These are phyloP conservation scores for Furcasterigmium sp. DNA, from an alignment of 2,329 filamentous ascomycete species.

Conservation along the genomic window DNA sequence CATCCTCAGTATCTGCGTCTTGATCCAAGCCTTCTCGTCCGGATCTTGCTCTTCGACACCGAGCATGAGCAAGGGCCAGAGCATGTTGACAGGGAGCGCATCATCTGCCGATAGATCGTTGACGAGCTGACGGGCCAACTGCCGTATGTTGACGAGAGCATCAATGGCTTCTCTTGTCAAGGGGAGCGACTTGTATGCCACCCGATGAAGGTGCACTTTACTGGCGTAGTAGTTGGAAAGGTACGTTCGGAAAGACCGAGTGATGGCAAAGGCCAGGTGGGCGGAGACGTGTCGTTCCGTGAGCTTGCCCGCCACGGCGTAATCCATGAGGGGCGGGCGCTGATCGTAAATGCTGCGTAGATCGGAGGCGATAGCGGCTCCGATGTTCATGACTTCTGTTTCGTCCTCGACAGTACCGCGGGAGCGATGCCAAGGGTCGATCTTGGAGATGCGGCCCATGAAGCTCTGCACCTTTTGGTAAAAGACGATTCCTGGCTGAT, in stretches of 20 bases:
- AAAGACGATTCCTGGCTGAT: constrained; percentile 50
- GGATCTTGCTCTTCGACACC: constrained; percentile 48
- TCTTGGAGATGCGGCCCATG: constrained; percentile 50
- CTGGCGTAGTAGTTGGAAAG: constrained; percentile 52
- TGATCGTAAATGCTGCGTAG: constrained; percentile 43
- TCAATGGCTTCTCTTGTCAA: constrained; percentile 42
- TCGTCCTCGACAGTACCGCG: constrained; percentile 53
- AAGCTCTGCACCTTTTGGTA: constrained; percentile 54
- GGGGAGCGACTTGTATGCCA: constrained; percentile 49
- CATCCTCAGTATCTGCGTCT: constrained; percentile 41
- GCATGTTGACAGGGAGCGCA: constrained; percentile 47
- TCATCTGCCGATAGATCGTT: constrained; percentile 33
- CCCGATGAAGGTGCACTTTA: constrained; percentile 50
- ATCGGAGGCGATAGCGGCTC: constrained; percentile 43
- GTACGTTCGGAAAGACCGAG: constrained; percentile 48
- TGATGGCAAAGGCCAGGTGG: constrained; percentile 43
- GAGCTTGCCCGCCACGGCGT: constrained; percentile 46
- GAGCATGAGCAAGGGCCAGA: constrained; percentile 53
- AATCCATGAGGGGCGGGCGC: constrained; percentile 49
- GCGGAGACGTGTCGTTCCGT: constrained; percentile 41
- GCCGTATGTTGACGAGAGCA: constrained; percentile 43
- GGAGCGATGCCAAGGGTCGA: constrained; percentile 50
- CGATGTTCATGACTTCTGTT: constrained; percentile 52
- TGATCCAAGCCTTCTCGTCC: constrained; percentile 44
- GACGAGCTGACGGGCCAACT: constrained; percentile 38